These are phyloP conservation scores for Colletotrichum caudatum DNA, from an alignment of 2,329 filamentous ascomycete genomes.

Conservation along the genomic window DNA sequence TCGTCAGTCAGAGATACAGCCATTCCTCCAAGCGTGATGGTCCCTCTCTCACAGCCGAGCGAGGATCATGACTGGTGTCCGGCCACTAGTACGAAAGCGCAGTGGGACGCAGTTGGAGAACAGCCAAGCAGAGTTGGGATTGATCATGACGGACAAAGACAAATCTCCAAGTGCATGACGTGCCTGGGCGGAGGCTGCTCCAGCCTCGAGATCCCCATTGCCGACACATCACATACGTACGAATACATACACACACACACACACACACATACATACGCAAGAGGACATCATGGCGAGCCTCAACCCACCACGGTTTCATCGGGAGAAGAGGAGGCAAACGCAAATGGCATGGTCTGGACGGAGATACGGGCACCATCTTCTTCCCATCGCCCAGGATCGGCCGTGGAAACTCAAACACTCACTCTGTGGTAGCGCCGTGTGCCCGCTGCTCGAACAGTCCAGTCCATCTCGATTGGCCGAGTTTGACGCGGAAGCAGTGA, in stretches of 20 bases:
- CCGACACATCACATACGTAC: not conserved
- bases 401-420: constrained; percentile 13
- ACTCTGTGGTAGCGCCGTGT: constrained; percentile 17
- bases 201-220: constrained; percentile 13
- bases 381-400: constrained; percentile 28
- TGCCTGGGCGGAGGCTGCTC: constrained; percentile 18
- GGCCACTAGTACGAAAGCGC: constrained; percentile 4
- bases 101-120: constrained; percentile 19
- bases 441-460: constrained; percentile 6
- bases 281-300: constrained; percentile 18
- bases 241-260: not conserved
- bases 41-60: not conserved
- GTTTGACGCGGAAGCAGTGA: constrained; percentile 10
- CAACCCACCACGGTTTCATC: constrained; percentile 36
- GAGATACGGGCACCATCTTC: constrained; percentile 22
- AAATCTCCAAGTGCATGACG: constrained; percentile 32
- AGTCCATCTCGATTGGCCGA: constrained; percentile 1
- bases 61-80: constrained; percentile 28
- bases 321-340: constrained; percentile 13
- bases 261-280: not conserved
- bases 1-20: constrained; percentile 33
- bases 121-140: constrained; percentile 19
- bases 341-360: constrained; percentile 15
- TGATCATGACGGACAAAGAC: constrained; percentile 26
- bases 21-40: constrained; percentile 24